A percentile compares a stretch with the other conserved stretches of the same genome.
Evolutionary conservation across 106 monocot genomes (phyloP).

Genomic region (Platanthera zijinensis): DNA sequence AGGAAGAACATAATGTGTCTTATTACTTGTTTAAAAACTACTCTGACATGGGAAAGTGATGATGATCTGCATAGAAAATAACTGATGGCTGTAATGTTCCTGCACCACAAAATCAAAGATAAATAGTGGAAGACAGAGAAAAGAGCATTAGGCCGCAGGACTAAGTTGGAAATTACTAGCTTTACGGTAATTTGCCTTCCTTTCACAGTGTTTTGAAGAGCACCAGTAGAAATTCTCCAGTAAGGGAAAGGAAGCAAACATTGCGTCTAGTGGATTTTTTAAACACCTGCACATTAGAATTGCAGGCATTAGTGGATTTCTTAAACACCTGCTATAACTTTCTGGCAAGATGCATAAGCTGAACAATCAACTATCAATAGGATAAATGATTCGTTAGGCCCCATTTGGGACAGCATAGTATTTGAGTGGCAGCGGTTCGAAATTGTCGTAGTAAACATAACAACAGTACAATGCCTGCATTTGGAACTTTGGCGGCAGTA

Average conservation of each 20-base stretch:
- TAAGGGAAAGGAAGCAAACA: conserved; percentile 15
- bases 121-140: not conserved
- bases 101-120: not conserved
- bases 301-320: not conserved
- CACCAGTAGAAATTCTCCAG: conserved; percentile 17
- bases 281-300: not conserved
- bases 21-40: too few species aligned
- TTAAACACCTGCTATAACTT: not conserved
- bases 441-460: too few species aligned
- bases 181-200: not conserved
- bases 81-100: too few species aligned
- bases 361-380: not conserved
- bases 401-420: too few species aligned
- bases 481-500: too few species aligned
- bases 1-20: too few species aligned
- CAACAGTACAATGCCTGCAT: too few species aligned
- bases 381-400: too few species aligned
- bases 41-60: too few species aligned
- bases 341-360: not conserved
- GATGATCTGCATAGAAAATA: too few species aligned
- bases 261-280: not conserved
- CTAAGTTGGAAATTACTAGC: conserved; percentile 18
- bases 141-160: not conserved
- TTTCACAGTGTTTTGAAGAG: conserved; percentile 14
- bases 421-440: too few species aligned